Evolutionary conservation across 176 grass and related monocot genomes (phyloP), one percentile per base, ranked within the genome.

Genomic region (Thalia dealbata): DNA sequence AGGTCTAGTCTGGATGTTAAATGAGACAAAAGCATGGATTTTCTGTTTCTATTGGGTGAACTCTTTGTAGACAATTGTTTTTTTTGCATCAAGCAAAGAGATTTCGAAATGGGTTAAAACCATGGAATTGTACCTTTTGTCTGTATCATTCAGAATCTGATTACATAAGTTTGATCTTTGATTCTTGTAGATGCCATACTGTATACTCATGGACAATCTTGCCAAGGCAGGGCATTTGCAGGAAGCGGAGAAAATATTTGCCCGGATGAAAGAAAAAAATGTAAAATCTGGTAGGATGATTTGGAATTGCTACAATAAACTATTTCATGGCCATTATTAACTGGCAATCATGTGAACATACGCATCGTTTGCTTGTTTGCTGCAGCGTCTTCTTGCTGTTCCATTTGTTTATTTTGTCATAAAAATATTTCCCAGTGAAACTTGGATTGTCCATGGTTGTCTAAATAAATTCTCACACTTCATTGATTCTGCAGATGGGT

Each of bases 151-250:
- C 13, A 16, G 7, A n/a, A 44, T 68, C 6, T 44, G 16, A n/a
- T 22, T 4, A 44, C 12, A 3, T 67, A 21, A 3, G 10, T 16
- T 21, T n/a, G n/a, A 41, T 16, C 38, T 70, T 60, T 21, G 18
- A 48, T 81, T 55, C 65, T 48, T 81, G 62, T 75, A 92, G 93
- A 97, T 92, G 78, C 84, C 93, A 64, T 90, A 97, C 79, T 87
- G 89, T 59, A 87, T 97, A 81, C 78, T 92, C 82, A 86, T 97
- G 74, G 93, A 97, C 79, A 84, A 76, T 75, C 85, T 92, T 84
- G 89, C 86, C 73, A 97, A 97, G 88, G 81, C 68, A 88, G 84
- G 87, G 60, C 86, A 82, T 70, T 76, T 97, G 70, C 43, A 74
- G 65, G 93, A 97, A 79, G 89, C 85, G 46, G 84, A 62, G 19